phyloP scores from a whole-genome alignment of 305 asterid genomes.

The Rubia occidens region DNA sequence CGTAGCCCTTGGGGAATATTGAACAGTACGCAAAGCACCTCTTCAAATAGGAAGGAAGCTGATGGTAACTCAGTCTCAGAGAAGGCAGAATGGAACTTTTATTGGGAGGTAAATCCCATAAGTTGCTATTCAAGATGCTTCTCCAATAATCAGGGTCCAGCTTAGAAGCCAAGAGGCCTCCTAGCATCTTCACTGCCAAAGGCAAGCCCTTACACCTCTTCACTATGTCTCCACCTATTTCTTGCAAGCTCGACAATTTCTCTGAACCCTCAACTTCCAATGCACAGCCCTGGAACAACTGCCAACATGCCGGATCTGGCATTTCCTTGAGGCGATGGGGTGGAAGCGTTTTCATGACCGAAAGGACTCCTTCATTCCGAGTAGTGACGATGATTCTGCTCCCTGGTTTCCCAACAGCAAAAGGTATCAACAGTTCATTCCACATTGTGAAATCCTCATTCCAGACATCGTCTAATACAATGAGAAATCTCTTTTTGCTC shows the following conservation, averaged over 20 bases:
- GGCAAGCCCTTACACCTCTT: constrained; percentile 43
- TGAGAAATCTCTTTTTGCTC: constrained; percentile 27
- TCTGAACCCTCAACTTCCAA: constrained; percentile 23
- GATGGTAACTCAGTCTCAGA: constrained; percentile 36
- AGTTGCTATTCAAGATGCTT: constrained; percentile 27
- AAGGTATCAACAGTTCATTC: constrained; percentile 30
- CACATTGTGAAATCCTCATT: constrained; percentile 30
- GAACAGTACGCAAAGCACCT: constrained; percentile 45
- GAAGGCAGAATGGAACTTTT: constrained; percentile 32
- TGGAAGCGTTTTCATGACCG: constrained; percentile 26
- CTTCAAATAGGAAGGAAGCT: constrained; percentile 36
- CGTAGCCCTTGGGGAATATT: constrained; percentile 42
- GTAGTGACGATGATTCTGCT: constrained; percentile 42
- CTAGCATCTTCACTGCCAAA: constrained; percentile 42
- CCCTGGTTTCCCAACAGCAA: constrained; percentile 29
- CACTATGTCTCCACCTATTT: constrained; percentile 31
- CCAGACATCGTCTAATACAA: constrained; percentile 53
- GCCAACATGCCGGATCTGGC: constrained; percentile 35
- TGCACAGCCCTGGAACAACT: constrained; percentile 29
- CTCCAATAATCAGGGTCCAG: constrained; percentile 26
- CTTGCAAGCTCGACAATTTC: constrained; percentile 15
- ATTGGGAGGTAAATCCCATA: constrained; percentile 37
- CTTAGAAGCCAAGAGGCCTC: constrained; percentile 31
- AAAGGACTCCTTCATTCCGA: constrained; percentile 32
- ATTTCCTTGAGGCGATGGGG: constrained; percentile 28